Percentiles rank a stretch among this genome's conserved stretches.
Evolutionary conservation across 1,284 basidiomycete genomes (phyloP).

Genomic region (Thecaphora frezii): DNA sequence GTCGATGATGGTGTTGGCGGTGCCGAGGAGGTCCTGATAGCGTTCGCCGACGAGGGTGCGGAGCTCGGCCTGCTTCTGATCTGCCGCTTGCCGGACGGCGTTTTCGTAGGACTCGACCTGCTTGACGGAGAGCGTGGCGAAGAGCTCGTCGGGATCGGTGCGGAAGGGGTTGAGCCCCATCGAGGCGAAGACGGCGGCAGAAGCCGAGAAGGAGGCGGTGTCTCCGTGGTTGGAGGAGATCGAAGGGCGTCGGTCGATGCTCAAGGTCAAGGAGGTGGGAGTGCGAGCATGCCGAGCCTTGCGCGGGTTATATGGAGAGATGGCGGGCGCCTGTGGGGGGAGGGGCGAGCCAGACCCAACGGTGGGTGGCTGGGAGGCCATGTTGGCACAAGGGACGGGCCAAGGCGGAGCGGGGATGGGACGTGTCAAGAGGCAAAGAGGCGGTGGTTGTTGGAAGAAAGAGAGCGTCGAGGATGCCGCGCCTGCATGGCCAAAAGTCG

Average conservation of each 20-base stretch:
- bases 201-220: constrained; percentile 1
- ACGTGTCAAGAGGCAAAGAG: background rate
- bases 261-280: constrained; percentile 26
- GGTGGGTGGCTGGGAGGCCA: background rate
- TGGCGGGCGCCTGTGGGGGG: background rate
- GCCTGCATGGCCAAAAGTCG: no score
- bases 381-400: no score
- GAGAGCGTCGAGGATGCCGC: no score
- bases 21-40: constrained; percentile 45
- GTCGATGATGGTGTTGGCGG: constrained; percentile 46
- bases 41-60: constrained; percentile 41
- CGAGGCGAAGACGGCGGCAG: constrained; percentile 16
- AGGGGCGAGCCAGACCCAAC: no score
- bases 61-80: constrained; percentile 34
- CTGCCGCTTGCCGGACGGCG: constrained; percentile 18
- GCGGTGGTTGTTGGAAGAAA: no score
- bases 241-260: constrained; percentile 2
- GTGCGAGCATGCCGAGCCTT: constrained; percentile 24
- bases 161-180: constrained; percentile 31
- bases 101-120: constrained; percentile 34
- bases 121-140: constrained; percentile 23
- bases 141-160: constrained; percentile 38
- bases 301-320: background rate
- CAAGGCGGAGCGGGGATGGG: no score
- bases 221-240: constrained; percentile 9